A percentile compares a stretch with the other conserved stretches of the same genome.
phyloP scores from a whole-genome alignment of 352 stramenopile species.

The Phytophthora constricta region DNA sequence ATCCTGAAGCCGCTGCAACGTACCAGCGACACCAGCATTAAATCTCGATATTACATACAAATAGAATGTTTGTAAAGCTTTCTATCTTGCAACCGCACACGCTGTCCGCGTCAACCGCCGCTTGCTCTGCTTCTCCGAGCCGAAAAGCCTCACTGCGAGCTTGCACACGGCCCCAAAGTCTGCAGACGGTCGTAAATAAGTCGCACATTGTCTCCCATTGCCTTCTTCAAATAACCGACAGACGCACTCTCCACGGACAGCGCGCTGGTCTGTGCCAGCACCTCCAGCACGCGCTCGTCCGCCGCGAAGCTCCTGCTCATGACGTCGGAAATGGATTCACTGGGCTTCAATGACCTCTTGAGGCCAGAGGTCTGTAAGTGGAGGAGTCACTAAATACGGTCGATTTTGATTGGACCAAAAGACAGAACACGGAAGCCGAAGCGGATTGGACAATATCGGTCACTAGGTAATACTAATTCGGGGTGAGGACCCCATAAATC shows the following conservation, averaged over 20 bases:
- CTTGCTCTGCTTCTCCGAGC: slow-evolving; percentile 70
- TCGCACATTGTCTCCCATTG: not conserved
- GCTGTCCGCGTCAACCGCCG: slow-evolving; percentile 61
- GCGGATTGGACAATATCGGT: no score
- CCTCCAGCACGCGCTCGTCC: slow-evolving; percentile 72
- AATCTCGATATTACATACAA: no score
- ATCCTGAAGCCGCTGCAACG: slow-evolving; percentile 60
- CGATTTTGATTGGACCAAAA: no score
- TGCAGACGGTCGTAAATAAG: slow-evolving; percentile 24
- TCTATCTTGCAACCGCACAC: slow-evolving; percentile 36
- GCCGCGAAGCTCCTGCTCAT: slow-evolving; percentile 57
- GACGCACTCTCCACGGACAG: slow-evolving; percentile 52
- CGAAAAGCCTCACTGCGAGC: slow-evolving; percentile 65
- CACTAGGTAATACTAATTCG: no score
- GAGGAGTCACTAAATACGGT: not conserved
- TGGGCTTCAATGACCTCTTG: slow-evolving; percentile 1
- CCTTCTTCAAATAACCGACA: no score
- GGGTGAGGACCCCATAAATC: no score
- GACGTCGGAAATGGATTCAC: slow-evolving; percentile 24
- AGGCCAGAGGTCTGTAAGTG: not conserved
- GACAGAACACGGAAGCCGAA: no score
- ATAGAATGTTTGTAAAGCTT: not conserved
- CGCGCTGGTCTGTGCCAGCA: slow-evolving; percentile 39
- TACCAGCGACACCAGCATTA: not conserved
- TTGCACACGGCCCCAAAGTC: slow-evolving; percentile 68